Percentiles rank a stretch among this genome's conserved stretches.
Evolutionary conservation across 345 rosid genomes (phyloP).

Genomic region (Arabis hirsuta): DNA sequence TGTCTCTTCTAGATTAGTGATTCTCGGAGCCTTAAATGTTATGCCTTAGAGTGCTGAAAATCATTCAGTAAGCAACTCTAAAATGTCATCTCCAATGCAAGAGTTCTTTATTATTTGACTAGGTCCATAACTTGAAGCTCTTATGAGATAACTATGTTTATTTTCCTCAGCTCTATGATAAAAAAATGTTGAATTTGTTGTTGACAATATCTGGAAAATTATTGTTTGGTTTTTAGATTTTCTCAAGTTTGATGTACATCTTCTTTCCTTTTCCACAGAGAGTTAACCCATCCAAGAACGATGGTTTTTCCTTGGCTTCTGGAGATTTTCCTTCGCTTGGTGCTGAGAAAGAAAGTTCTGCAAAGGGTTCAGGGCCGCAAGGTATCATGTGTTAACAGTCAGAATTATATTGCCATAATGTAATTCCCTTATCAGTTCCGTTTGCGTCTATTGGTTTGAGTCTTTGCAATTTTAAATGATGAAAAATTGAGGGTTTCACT

Average conservation of each 20-base stretch:
- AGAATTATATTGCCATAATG: not conserved
- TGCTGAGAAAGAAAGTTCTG: slow-evolving; percentile 60
- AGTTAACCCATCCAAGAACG: slow-evolving; percentile 55
- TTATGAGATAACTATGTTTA: not conserved
- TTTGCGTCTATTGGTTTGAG: not conserved
- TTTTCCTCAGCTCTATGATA: not conserved
- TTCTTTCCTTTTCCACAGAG: slow-evolving; percentile 55
- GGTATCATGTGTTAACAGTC: slow-evolving; percentile 46
- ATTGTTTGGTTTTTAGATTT: too few relatives aligned
- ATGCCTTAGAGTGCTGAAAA: not conserved
- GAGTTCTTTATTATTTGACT: not conserved
- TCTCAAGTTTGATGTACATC: not conserved
- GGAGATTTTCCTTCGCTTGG: slow-evolving; percentile 91
- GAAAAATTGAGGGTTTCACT: not conserved
- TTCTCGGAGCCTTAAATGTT: not conserved
- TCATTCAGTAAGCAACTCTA: not conserved
- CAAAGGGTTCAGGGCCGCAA: slow-evolving; percentile 54
- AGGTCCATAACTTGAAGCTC: not conserved
- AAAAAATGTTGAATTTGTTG: not conserved
- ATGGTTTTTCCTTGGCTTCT: slow-evolving; percentile 69
- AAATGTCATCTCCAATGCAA: not conserved
- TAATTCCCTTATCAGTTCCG: not conserved
- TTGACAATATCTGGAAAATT: not conserved
- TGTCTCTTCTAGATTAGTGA: not conserved
- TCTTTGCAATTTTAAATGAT: not conserved